These are phyloP conservation scores for Solanum paucissectum DNA, from an alignment of 257 asterid genomes.

Conservation along the genomic window DNA sequence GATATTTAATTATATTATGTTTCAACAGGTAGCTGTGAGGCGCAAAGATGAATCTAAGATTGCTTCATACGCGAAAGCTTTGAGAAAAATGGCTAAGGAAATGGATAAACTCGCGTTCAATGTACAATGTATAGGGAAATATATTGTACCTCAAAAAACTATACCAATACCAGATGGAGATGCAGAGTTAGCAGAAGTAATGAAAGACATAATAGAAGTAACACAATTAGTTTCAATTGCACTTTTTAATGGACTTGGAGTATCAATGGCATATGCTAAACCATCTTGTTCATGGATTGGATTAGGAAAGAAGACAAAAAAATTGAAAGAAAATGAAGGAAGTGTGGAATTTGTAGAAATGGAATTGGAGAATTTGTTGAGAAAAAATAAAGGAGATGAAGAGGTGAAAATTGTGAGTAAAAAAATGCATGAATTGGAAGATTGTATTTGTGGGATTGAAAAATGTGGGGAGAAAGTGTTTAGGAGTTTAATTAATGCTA, in stretches of 20 bases:
- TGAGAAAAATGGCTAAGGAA: conserved; percentile 46
- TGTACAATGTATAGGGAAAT: conserved; percentile 20
- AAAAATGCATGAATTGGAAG: conserved; percentile 52
- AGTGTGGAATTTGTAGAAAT: conserved; percentile 34
- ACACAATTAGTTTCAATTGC: conserved; percentile 37
- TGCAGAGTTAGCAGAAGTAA: conserved; percentile 32
- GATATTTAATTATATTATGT: neutral
- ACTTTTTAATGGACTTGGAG: conserved; percentile 42
- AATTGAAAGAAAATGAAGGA: conserved; percentile 23
- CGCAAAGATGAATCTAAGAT: conserved; percentile 33
- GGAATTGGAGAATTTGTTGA: conserved; percentile 36
- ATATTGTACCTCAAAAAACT: neutral
- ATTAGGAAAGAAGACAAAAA: conserved; percentile 33
- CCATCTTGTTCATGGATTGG: conserved; percentile 24
- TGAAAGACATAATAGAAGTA: conserved; percentile 42
- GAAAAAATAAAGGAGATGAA: conserved; percentile 34
- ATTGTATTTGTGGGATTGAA: conserved; percentile 51
- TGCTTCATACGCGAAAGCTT: conserved; percentile 19
- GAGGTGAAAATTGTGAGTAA: conserved; percentile 37
- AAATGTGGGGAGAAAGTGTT: conserved; percentile 52
- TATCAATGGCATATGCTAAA: conserved; percentile 35
- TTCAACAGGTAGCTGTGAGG: conserved; percentile 28
- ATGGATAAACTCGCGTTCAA: conserved; percentile 26
- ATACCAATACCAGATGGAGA: conserved; percentile 20
- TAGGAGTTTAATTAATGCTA: conserved; percentile 64